Evolutionary conservation across 2,329 filamentous ascomycete genomes (phyloP).

Genomic region (Fonsecaea multimorphosa): DNA sequence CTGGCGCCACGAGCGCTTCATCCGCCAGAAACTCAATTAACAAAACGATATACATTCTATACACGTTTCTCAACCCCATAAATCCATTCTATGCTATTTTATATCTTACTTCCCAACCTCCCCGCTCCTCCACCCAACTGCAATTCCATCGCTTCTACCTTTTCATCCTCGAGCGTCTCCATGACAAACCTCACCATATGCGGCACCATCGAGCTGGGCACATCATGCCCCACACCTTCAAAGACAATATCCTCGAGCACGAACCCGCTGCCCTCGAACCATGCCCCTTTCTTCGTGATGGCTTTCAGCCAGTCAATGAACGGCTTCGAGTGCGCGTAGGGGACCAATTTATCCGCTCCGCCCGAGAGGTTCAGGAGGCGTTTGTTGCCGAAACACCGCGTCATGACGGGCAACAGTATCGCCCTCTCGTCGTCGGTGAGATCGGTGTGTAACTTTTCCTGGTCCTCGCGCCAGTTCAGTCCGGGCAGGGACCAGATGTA

Average conservation of each 20-base stretch:
- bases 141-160: constrained; percentile 3
- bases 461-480: constrained; percentile 40
- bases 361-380: constrained; percentile 61
- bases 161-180: constrained; percentile 45
- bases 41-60: constrained; percentile 1
- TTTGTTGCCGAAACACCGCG: constrained; percentile 56
- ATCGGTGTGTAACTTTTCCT: constrained; percentile 43
- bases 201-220: constrained; percentile 62
- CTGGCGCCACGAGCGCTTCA: not conserved
- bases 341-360: constrained; percentile 65
- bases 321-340: constrained; percentile 61
- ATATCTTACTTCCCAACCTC: constrained; percentile 32
- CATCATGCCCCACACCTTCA: constrained; percentile 64
- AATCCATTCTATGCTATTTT: not conserved
- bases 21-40: not conserved
- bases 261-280: constrained; percentile 58
- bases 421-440: constrained; percentile 53
- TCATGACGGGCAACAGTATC: constrained; percentile 52
- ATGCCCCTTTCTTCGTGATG: constrained; percentile 48
- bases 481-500: constrained; percentile 58
- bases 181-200: constrained; percentile 62
- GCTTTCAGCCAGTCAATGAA: constrained; percentile 64
- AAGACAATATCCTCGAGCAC: constrained; percentile 64
- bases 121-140: constrained; percentile 4
- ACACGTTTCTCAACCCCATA: not conserved